Conservation (phyloP, 495 filamentous ascomycete species). For the Amphirosellinia nigrospora region DNA sequence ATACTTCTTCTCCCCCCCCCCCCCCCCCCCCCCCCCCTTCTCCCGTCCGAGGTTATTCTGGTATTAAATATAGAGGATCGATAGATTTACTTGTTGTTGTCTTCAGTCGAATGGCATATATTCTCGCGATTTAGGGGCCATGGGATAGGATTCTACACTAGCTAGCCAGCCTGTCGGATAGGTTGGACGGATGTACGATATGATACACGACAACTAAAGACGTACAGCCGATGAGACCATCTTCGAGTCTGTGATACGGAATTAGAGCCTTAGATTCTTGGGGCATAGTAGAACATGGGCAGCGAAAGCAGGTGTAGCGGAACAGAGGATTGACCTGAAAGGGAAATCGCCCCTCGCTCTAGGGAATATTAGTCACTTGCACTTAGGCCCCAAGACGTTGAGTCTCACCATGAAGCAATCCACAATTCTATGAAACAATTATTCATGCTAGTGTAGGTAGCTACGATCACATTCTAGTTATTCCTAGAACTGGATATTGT, state of each 20-base stretch:
- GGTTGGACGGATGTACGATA: not conserved
- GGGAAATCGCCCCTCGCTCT: not conserved
- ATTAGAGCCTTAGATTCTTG: not conserved
- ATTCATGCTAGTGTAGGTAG: too few relatives aligned
- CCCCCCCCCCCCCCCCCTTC: too few relatives aligned
- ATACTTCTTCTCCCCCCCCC: too few relatives aligned
- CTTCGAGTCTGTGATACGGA: not conserved
- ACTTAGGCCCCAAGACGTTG: too few relatives aligned
- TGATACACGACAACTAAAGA: not conserved
- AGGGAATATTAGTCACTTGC: too few relatives aligned
- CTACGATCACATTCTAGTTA: not conserved
- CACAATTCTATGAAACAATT: not conserved
- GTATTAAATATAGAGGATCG: not conserved
- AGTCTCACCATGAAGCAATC: not conserved
- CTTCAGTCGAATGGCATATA: not conserved
- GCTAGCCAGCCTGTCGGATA: not conserved
- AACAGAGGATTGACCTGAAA: not conserved
- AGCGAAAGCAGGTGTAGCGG: not conserved
- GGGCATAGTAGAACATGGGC: not conserved
- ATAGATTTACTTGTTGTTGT: not conserved
- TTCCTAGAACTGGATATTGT: not conserved
- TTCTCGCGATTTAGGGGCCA: not conserved
- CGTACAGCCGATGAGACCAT: not conserved
- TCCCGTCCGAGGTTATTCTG: not conserved
- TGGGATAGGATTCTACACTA: not conserved